Percentiles rank a stretch among this genome's conserved stretches.
Evolutionary conservation across 2,329 filamentous ascomycete genomes (phyloP).

Genomic region (Colletotrichum liriopes): DNA sequence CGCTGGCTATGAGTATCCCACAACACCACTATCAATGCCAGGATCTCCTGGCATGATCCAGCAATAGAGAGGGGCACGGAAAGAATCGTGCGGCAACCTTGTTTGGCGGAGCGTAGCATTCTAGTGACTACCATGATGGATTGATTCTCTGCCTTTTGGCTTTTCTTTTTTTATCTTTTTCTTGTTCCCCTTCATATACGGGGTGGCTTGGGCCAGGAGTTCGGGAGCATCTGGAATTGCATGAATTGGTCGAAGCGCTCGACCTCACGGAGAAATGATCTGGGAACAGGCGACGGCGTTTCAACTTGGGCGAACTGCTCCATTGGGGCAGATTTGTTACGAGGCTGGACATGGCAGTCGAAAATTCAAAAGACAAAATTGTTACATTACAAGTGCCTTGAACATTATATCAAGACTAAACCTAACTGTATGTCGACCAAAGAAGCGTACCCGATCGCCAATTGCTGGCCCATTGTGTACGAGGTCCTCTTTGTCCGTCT

Average conservation of each 20-base stretch:
- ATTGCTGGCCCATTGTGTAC: neutral
- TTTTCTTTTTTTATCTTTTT: neutral
- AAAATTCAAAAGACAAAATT: conserved; percentile 26
- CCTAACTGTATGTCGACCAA: neutral
- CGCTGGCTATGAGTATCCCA: conserved; percentile 75
- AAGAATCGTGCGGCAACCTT: neutral
- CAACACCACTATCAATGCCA: conserved; percentile 82
- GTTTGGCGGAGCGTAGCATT: neutral
- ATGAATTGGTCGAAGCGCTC: conserved; percentile 48
- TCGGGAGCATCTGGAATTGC: conserved; percentile 32
- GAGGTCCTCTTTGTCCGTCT: neutral
- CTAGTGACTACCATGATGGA: neutral
- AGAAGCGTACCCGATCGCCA: neutral
- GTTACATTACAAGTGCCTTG: conserved; percentile 1
- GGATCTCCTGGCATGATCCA: conserved; percentile 72
- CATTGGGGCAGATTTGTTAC: conserved; percentile 1
- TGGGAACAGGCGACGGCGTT: conserved; percentile 29
- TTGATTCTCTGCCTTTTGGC: neutral
- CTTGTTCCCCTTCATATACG: neutral
- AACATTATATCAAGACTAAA: neutral
- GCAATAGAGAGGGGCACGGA: conserved; percentile 37
- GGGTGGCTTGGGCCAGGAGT: conserved; percentile 34
- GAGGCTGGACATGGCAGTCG: conserved; percentile 22
- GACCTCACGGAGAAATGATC: conserved; percentile 46
- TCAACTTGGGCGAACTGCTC: conserved; percentile 15